These are phyloP conservation scores for Tetrahymena thermophila DNA, from an alignment of 73 alveolate species.

Conservation along the genomic window DNA sequence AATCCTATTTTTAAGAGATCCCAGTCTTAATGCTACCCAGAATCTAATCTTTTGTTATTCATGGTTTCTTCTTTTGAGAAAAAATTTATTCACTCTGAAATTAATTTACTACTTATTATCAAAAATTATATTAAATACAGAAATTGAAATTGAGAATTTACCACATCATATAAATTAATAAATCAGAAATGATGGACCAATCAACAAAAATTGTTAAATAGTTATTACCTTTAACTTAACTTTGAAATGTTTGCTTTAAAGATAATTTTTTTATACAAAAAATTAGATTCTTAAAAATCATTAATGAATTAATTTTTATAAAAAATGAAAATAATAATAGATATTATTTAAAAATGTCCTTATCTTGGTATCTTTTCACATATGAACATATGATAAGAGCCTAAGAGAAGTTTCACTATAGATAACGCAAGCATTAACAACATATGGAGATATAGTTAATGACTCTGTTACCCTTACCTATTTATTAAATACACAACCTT, in stretches of 20 bases:
- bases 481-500: background rate
- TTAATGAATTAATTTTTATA: background rate
- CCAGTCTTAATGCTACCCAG: background rate
- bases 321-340: no score
- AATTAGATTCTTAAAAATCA: background rate
- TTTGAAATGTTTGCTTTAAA: background rate
- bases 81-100: background rate
- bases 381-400: background rate
- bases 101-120: background rate
- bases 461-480: background rate
- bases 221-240: background rate
- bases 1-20: background rate
- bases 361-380: background rate
- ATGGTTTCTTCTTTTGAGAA: background rate
- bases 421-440: slow-evolving; percentile 1
- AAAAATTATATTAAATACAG: background rate
- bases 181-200: background rate
- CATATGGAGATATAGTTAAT: background rate
- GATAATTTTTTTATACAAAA: no score
- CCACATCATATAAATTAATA: no score
- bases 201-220: background rate
- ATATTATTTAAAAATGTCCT: background rate
- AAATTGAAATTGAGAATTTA: background rate
- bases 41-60: background rate
- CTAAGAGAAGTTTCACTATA: background rate